Evolutionary conservation across 2,329 filamentous ascomycete genomes (phyloP).

Genomic region (Paraphoma chrysanthemicola): DNA sequence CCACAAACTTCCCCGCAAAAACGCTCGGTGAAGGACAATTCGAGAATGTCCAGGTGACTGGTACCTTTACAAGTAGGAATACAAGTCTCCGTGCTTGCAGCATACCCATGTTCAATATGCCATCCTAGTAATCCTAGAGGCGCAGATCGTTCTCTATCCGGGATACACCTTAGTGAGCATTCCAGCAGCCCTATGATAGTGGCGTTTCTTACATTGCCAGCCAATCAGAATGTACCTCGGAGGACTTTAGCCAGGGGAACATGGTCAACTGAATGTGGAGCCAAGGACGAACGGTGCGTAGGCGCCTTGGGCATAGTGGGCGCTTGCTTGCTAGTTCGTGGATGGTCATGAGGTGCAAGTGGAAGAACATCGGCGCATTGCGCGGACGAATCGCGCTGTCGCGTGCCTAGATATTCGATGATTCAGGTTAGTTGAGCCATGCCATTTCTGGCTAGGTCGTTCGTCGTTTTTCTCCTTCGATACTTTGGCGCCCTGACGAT

Average conservation of each 20-base stretch:
- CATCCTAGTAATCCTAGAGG: conserved; percentile 3
- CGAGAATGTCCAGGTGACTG: conserved; percentile 22
- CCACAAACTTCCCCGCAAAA: conserved; percentile 9
- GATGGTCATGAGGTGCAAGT: conserved; percentile 10
- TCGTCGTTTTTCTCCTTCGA: neutral
- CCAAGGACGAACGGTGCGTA: conserved; percentile 6
- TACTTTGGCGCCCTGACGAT: neutral
- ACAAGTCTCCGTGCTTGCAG: conserved; percentile 24
- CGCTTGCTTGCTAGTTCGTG: conserved; percentile 1
- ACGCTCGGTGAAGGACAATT: conserved; percentile 20
- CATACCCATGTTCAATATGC: conserved; percentile 15
- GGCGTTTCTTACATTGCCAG: neutral
- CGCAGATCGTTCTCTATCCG: conserved; percentile 14
- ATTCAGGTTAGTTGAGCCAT: neutral
- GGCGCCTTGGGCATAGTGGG: conserved; percentile 8
- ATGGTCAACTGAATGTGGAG: conserved; percentile 4
- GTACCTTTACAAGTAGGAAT: conserved; percentile 4
- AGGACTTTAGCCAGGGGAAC: conserved; percentile 13
- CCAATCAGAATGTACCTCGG: conserved; percentile 10
- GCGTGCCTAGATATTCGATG: neutral
- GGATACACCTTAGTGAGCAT: neutral
- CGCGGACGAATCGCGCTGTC: conserved; percentile 8
- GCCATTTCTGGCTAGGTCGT: neutral
- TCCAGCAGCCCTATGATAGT: conserved; percentile 1
- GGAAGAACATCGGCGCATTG: conserved; percentile 1